Evolutionary conservation across 2,329 filamentous ascomycete genomes (phyloP), one percentile per base, ranked within the genome.

Genomic region (Cytospora leucostoma): DNA sequence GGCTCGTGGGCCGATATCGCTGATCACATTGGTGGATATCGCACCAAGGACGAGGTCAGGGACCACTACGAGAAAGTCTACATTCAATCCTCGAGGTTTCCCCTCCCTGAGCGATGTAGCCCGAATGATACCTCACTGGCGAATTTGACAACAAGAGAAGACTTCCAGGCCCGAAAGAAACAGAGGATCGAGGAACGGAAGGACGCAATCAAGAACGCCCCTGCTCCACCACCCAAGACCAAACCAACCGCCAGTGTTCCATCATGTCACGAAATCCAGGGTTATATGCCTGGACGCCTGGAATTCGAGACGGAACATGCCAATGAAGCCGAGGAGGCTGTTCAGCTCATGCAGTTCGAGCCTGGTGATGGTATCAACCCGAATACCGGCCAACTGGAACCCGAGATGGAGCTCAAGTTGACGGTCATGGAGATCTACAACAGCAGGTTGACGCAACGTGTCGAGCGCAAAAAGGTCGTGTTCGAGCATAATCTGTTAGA

Each of bases 401-500:
- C 95, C 0, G 95, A 99, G 75, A 96, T 97, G 84, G 93, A 97
- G 68, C 84, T 99, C 53, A 99, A 99, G 81, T 87, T 98, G 78
- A 97, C 93, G 0, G 93, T 99, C 21, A 97, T 99, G 88, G 93
- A 97, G 68, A 96, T 99, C 57, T 99, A 99, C 81, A 99, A 99
- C 73, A 89, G 90, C 63, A 88, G 93, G 5, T 79, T 99, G 19
- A 97, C 93, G 2, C 90, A 93, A 63, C 88, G 95, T 68, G 94
- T 94, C 7, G 94, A 98, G 71, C 85, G 95, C 53, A 99, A 99
- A 77, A 96, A 95, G 78, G 90, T 98, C 57, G 90, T 99, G 7
- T 98, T 99, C 71, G 93, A 98, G 73, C 95, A 99, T 76, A 91
- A 91, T 65, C 81, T 99, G 34, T 82, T 99, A 4, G 94, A 99